These are phyloP conservation scores for Pascua guehoae DNA, from an alignment of 1,284 basidiomycete genomes.

Conservation along the genomic window DNA sequence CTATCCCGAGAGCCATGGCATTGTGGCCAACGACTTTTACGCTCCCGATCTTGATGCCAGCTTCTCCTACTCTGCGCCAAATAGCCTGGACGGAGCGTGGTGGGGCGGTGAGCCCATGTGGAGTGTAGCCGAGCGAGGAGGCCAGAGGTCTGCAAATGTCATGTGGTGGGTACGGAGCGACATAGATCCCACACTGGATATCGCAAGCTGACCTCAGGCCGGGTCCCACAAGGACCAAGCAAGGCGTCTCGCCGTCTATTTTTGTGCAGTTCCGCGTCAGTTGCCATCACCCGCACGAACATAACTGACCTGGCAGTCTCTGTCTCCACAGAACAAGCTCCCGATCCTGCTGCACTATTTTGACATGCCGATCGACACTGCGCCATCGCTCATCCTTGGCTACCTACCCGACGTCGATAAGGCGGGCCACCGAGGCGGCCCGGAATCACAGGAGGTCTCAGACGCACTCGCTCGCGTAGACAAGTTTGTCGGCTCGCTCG, in stretches of 20 bases:
- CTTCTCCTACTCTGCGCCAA: slow-evolving; percentile 56
- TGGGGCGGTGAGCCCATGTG: slow-evolving; percentile 89
- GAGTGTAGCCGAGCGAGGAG: slow-evolving; percentile 73
- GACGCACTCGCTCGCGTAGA: slow-evolving; percentile 68
- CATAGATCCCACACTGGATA: background rate
- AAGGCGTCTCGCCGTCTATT: slow-evolving; percentile 65
- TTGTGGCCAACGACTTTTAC: slow-evolving; percentile 88
- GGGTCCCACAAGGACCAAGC: slow-evolving; percentile 66
- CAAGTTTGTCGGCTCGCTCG: slow-evolving; percentile 66
- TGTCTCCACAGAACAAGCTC: slow-evolving; percentile 64
- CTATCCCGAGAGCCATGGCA: slow-evolving; percentile 81
- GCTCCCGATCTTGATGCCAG: slow-evolving; percentile 58
- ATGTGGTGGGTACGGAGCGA: slow-evolving; percentile 68
- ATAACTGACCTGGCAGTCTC: slow-evolving; percentile 30
- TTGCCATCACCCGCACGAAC: background rate
- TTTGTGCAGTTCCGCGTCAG: slow-evolving; percentile 70
- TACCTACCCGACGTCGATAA: slow-evolving; percentile 54
- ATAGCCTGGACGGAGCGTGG: slow-evolving; percentile 67
- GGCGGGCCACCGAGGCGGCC: slow-evolving; percentile 69
- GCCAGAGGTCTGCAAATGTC: slow-evolving; percentile 72
- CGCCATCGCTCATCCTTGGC: slow-evolving; percentile 74
- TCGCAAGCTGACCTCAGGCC: slow-evolving; percentile 56
- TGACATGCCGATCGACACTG: slow-evolving; percentile 62
- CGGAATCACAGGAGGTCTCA: slow-evolving; percentile 66
- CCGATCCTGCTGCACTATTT: slow-evolving; percentile 72